Percentiles rank a stretch among this genome's conserved stretches.
Conservation (phyloP, 345 rosid genomes). For the Cochlearia excelsa region DNA sequence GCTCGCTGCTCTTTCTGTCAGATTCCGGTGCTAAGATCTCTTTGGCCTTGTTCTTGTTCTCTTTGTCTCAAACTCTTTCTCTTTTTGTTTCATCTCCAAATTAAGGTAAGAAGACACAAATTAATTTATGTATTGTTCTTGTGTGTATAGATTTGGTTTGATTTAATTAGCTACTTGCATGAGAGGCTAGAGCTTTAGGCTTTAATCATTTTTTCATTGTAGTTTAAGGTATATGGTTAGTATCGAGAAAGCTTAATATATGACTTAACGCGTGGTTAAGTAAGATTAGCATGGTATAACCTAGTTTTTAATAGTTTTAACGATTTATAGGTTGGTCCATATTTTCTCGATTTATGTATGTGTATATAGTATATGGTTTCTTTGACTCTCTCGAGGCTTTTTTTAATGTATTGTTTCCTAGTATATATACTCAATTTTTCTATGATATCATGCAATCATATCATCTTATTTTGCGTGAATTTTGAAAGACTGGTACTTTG, state of each 20-base stretch:
- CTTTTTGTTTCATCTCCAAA: slow-evolving; percentile 8
- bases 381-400: slow-evolving; percentile 23
- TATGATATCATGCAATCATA: slow-evolving; percentile 27
- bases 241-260: slow-evolving; percentile 35
- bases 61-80: slow-evolving; percentile 23
- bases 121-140: slow-evolving; percentile 6
- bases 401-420: slow-evolving; percentile 4
- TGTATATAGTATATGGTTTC: slow-evolving; percentile 28
- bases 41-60: slow-evolving; percentile 38
- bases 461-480: slow-evolving; percentile 8
- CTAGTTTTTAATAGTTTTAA: slow-evolving; percentile 11
- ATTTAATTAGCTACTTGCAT: slow-evolving; percentile 24
- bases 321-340: slow-evolving; percentile 40
- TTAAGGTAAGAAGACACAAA: background rate
- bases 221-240: slow-evolving; percentile 25
- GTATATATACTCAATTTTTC: background rate
- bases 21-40: slow-evolving; percentile 56
- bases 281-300: slow-evolving; percentile 40
- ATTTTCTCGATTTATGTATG: slow-evolving; percentile 23
- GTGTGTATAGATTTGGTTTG: slow-evolving; percentile 1
- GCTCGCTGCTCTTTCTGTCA: slow-evolving; percentile 98
- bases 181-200: slow-evolving; percentile 7
- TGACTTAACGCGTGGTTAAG: slow-evolving; percentile 46
- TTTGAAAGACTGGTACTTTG: slow-evolving; percentile 18
- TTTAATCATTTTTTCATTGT: slow-evolving; percentile 23